Evolutionary conservation across 768 basidiomycete genomes (phyloP).

Genomic region (Nevesoporus exiguus): DNA sequence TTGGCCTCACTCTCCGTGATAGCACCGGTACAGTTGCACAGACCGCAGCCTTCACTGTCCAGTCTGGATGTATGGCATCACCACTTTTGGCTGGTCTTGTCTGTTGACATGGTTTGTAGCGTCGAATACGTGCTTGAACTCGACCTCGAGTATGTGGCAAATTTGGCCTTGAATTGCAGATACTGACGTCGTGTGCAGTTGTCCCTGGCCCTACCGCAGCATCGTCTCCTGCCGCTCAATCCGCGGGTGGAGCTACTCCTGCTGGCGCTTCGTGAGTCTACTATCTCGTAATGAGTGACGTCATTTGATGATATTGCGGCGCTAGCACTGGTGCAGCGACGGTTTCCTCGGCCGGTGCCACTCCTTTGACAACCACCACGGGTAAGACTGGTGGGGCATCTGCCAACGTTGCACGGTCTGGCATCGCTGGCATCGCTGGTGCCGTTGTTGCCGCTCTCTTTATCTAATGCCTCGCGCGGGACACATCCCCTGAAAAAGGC

Average conservation of each 20-base stretch:
- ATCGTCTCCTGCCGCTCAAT: neutral
- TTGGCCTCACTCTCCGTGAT: constrained; percentile 65
- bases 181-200: constrained; percentile 19
- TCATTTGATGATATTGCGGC: constrained; percentile 10
- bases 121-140: constrained; percentile 34
- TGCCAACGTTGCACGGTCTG: constrained; percentile 41
- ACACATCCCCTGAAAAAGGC: constrained; percentile 8
- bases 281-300: neutral
- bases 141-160: constrained; percentile 23
- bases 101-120: constrained; percentile 27
- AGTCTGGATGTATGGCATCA: constrained; percentile 45
- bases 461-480: constrained; percentile 24
- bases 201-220: constrained; percentile 19
- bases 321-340: constrained; percentile 1
- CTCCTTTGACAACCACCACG: constrained; percentile 29
- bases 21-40: constrained; percentile 47
- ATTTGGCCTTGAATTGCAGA: constrained; percentile 7
- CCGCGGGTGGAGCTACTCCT: neutral
- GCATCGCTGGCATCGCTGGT: constrained; percentile 37
- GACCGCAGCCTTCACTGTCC: constrained; percentile 50
- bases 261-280: constrained; percentile 19
- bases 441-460: constrained; percentile 39
- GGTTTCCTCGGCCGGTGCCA: neutral
- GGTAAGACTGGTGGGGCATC: constrained; percentile 37
- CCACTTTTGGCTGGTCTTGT: neutral